Base-by-base conservation (phyloP, 1,139 yeast species). In the Saccharomyces hybrid region DNA sequence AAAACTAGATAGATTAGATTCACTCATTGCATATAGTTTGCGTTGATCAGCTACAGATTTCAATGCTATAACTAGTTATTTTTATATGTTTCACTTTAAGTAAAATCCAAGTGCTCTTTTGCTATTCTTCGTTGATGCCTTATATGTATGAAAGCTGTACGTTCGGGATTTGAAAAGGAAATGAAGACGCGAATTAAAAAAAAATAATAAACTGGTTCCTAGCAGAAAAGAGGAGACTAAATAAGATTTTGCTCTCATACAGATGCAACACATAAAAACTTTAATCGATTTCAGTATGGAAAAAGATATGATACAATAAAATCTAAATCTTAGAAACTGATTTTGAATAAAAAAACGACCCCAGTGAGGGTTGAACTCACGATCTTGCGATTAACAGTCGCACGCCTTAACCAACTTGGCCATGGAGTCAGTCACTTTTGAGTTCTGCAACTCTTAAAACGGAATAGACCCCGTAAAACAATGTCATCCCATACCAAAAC, bases 371-470 rank as follows among this genome's bases (percentile, higher is more conserved):
- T 62, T 61, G 65, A 62, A 62, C 65, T 62, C 65, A 56, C 64
- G 65, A 62, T 62, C 65, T 62, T 62, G 65, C 65, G 65, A 62
- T 62, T 62, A 62, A 62, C 65, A 62, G 65, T 62, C 65, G 65
- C 65, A 62, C 65, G 65, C 63, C 63, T 60, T 60, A 60, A 60
- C 63, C 63, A 60, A 59, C 63, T 61, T 62, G 65, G 65, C 65
- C 65, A 62, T 58, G 65, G 55, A 62, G 64, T 61, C 64, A 28
- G 4, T 13, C 9, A 28, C 7, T 28, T 9, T 4, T 28, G 9
- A 28, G 4, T 25, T 25, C 5, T 25, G 27, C 27, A 20, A 20
- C 20, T 20, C 20, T 20, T 27, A 27, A 27, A 27, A 27, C 28
- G 20, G 20, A 20, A 20, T 20, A 20, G 20, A 20, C 20, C 1